Conservation (phyloP, 2,329 filamentous ascomycete species). For the Purpureocillium takamizusanense region DNA sequence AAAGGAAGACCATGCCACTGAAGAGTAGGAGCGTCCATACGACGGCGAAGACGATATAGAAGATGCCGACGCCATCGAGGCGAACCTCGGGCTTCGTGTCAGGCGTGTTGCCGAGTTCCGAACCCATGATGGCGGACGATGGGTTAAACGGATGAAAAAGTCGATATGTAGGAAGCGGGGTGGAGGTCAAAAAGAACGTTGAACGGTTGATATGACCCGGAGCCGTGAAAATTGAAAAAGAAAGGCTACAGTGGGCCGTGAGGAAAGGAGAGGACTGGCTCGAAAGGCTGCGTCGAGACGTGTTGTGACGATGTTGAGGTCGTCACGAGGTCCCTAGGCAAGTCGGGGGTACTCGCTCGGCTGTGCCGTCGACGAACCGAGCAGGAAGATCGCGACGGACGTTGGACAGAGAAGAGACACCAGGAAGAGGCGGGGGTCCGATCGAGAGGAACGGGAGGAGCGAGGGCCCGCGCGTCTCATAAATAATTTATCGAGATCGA, state of each 20-base stretch:
- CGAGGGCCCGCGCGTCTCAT: not conserved
- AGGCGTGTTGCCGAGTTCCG: conserved; percentile 21
- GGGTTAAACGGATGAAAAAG: too few species aligned
- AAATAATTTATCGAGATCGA: not conserved
- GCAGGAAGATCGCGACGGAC: too few species aligned
- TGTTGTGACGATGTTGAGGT: too few species aligned
- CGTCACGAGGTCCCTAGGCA: too few species aligned
- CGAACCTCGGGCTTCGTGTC: conserved; percentile 20
- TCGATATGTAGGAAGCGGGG: too few species aligned
- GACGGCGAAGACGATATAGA: conserved; percentile 26
- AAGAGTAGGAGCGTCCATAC: conserved; percentile 30
- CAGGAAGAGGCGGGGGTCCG: too few species aligned
- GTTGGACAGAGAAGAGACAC: too few species aligned
- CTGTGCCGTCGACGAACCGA: too few species aligned
- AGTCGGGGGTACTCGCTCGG: too few species aligned
- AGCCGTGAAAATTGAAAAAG: not conserved
- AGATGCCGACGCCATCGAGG: conserved; percentile 30
- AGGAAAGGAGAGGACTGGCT: not conserved
- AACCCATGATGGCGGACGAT: conserved; percentile 17
- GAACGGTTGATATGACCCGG: too few species aligned
- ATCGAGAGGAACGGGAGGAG: not conserved
- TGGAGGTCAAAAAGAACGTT: too few species aligned
- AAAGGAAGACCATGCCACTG: conserved; percentile 30
- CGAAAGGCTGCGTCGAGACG: not conserved
- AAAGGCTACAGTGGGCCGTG: too few species aligned